Base-by-base conservation (phyloP, 805 yeast genomes). In the Candida hungchunana region DNA sequence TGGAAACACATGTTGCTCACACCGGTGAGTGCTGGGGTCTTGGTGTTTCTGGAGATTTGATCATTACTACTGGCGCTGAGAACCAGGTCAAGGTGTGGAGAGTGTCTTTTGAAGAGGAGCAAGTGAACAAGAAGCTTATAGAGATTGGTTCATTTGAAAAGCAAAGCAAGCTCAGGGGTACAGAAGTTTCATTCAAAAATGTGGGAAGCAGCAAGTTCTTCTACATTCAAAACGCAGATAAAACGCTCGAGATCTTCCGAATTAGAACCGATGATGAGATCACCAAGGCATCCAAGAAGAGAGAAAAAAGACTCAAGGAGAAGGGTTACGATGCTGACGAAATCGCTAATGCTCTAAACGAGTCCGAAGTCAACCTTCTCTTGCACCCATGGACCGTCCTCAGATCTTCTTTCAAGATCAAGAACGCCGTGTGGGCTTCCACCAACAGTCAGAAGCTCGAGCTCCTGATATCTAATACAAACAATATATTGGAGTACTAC, bases 1-100 rank as follows among this genome's bases (percentile, higher is more conserved):
- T 88, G 5, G 99, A 93, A 57, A 89, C 97, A 1, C 97, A 89
- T 56, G 78, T 88, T 43, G 96, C 97, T 0, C 96, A 87, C 56
- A 71, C 83, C 16, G 89, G 90, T 40, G 97, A 93, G 59, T 86
- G 96, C 63, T 93, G 97, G 97, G 67, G 84, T 3, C 58, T 88
- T 51, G 83, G 76, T 4, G 56, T 77, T 14, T 34, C 37, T 14
- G 63, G 66, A 29, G 56, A 59, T 8, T 58, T 64, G 21, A 44
- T 79, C 35, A 60, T 88, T 15, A 88, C 97, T 1, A 71, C 83
- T 19, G 89, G 96, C 29, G 74, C 77, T 51, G 88, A 85, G 45
- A 79, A 83, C 45, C 94, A 87, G 55, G 71, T 85, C 21, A 86
- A 85, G 56, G 69, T 89, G 7, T 93, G 97, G 97, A 59, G 62